Percentiles rank a stretch among this genome's conserved stretches.
These are phyloP conservation scores for Backusella liffmaniae DNA, from an alignment of 192 early-diverging fungal species.

Conservation along the genomic window DNA sequence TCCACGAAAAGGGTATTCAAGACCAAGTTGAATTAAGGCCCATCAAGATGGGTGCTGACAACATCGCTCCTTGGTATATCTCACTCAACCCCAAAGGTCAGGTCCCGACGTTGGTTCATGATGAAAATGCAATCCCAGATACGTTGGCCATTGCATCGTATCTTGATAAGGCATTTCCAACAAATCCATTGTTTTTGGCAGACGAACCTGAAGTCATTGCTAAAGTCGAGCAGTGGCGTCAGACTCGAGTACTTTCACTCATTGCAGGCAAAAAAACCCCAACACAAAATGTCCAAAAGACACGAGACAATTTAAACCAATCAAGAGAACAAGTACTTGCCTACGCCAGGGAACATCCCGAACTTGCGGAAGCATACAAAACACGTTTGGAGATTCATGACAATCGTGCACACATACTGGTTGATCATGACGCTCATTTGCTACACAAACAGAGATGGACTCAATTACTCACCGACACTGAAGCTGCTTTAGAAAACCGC, in stretches of 20 bases:
- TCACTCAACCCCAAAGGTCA: slow-evolving; percentile 19
- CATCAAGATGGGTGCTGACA: slow-evolving; percentile 7
- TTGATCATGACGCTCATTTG: not conserved
- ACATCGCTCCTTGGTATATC: slow-evolving; percentile 20
- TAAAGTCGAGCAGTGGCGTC: not conserved
- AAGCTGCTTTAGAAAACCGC: not conserved
- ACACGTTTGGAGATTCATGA: not conserved
- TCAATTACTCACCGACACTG: not conserved
- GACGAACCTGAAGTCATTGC: not conserved
- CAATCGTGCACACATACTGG: not conserved
- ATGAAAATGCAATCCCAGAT: not conserved
- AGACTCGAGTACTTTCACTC: not conserved
- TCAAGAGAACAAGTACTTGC: not conserved
- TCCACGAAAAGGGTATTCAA: not conserved
- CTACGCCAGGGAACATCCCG: not conserved
- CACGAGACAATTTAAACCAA: not conserved
- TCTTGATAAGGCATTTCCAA: not conserved
- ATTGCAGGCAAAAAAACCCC: slow-evolving; percentile 2
- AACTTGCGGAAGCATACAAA: not conserved
- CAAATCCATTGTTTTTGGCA: not conserved
- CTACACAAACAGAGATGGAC: not conserved
- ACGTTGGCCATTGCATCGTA: not conserved
- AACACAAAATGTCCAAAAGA: not conserved
- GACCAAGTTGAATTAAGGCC: slow-evolving; percentile 4
- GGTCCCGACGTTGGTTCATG: slow-evolving; percentile 8